Evolutionary conservation across 2,329 filamentous ascomycete species (phyloP).

Genomic region (Aspergillus floridensis): DNA sequence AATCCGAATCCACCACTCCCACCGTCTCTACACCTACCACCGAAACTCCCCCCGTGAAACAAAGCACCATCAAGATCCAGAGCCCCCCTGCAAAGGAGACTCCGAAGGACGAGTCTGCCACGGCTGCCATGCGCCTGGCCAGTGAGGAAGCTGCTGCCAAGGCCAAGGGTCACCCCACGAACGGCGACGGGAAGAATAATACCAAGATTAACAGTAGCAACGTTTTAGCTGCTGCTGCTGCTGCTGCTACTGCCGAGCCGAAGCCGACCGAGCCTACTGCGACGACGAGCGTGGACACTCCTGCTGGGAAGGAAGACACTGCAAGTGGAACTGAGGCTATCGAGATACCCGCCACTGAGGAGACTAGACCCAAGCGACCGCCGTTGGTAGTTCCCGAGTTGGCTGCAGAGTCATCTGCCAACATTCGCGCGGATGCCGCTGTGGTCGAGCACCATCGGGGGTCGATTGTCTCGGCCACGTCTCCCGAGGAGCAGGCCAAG

Average conservation of each 20-base stretch:
- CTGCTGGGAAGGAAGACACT: slow-evolving; percentile 17
- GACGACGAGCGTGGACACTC: slow-evolving; percentile 13
- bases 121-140: slow-evolving; percentile 44
- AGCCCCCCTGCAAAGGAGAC: slow-evolving; percentile 37
- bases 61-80: slow-evolving; percentile 43
- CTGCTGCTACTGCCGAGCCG: slow-evolving; percentile 16
- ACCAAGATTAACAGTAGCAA: slow-evolving; percentile 4
- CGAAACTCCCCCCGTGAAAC: slow-evolving; percentile 25
- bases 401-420: slow-evolving; percentile 39
- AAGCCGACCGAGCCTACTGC: slow-evolving; percentile 3
- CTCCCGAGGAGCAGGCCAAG: slow-evolving; percentile 35
- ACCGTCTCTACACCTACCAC: slow-evolving; percentile 24
- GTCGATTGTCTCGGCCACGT: slow-evolving; percentile 35
- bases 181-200: slow-evolving; percentile 12
- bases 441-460: slow-evolving; percentile 42
- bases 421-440: slow-evolving; percentile 39
- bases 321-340: slow-evolving; percentile 30
- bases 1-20: slow-evolving; percentile 24
- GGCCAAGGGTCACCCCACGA: slow-evolving; percentile 32
- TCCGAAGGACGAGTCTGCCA: slow-evolving; percentile 38
- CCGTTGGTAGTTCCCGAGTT: slow-evolving; percentile 34
- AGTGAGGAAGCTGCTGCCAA: slow-evolving; percentile 41
- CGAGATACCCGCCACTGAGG: slow-evolving; percentile 31
- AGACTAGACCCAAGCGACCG: slow-evolving; percentile 27
- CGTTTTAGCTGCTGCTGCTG: slow-evolving; percentile 7